Conservation (phyloP, 805 yeast genomes). For the Crinitomyces ghanaensis region DNA sequence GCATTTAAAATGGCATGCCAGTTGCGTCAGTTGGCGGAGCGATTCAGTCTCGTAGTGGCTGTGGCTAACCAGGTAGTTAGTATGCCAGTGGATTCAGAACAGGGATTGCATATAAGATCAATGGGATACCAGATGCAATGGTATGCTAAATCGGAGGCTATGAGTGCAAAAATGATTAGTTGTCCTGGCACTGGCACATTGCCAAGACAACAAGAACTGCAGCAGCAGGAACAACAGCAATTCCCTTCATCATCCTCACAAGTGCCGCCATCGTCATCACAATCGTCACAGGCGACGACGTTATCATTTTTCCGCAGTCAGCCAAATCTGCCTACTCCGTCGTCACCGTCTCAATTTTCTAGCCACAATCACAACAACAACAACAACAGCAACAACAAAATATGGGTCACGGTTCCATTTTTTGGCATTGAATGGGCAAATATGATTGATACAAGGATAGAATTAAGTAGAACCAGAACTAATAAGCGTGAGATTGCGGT, state of each 20-base stretch:
- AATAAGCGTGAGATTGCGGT: no score
- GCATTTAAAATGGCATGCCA: conserved; percentile 31
- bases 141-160: conserved; percentile 68
- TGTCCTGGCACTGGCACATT: not conserved
- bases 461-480: conserved; percentile 17
- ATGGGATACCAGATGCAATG: conserved; percentile 61
- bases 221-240: not conserved
- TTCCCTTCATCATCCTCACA: conserved; percentile 1
- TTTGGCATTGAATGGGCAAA: conserved; percentile 47
- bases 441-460: conserved; percentile 38
- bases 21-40: conserved; percentile 38
- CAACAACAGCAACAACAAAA: conserved; percentile 2
- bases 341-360: not conserved
- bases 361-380: conserved; percentile 18
- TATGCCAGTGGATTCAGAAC: conserved; percentile 41
- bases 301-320: not conserved
- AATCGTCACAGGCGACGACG: not conserved
- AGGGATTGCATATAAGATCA: conserved; percentile 29
- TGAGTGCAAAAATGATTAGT: conserved; percentile 14
- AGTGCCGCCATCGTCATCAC: not conserved
- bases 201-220: not conserved
- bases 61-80: conserved; percentile 80
- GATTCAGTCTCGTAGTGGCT: conserved; percentile 46
- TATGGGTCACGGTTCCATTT: conserved; percentile 34
- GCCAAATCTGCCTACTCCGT: not conserved